A percentile compares a stretch with the other conserved stretches of the same genome.
phyloP scores from a whole-genome alignment of 2,329 filamentous ascomycete species.

The Colletotrichum abscissum region DNA sequence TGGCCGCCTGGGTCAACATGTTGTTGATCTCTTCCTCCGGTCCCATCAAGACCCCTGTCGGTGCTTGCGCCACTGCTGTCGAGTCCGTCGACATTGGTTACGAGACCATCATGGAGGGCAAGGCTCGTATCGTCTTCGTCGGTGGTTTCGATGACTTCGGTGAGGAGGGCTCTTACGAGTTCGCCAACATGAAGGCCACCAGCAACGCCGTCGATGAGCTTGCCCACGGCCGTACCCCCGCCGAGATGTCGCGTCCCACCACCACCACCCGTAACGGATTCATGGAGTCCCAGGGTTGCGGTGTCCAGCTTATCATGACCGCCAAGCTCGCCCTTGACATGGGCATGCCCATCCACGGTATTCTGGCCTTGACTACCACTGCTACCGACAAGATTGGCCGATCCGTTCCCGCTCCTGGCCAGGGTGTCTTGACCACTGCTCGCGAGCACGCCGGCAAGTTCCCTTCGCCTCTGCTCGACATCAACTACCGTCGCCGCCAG shows the following conservation, averaged over 20 bases:
- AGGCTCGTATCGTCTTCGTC: conserved; percentile 96
- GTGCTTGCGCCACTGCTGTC: conserved; percentile 95
- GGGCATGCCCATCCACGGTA: conserved; percentile 97
- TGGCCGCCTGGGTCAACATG: conserved; percentile 99
- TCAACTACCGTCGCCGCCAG: conserved; percentile 96
- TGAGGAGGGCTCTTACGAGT: conserved; percentile 98
- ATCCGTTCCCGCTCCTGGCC: conserved; percentile 94
- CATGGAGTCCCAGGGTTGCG: conserved; percentile 99
- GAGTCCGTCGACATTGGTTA: conserved; percentile 98
- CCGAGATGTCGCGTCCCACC: conserved; percentile 97
- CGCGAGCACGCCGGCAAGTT: conserved; percentile 92
- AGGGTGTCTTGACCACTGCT: conserved; percentile 96
- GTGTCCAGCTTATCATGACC: conserved; percentile 99
- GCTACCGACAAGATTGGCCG: conserved; percentile 99
- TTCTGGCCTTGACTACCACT: conserved; percentile 92
- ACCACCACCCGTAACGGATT: conserved; percentile 98
- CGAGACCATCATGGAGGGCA: conserved; percentile 98
- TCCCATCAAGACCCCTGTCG: conserved; percentile 98
- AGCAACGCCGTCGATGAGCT: conserved; percentile 98
- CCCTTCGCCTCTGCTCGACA: conserved; percentile 94
- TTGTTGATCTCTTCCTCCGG: conserved; percentile 95
- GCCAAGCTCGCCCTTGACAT: conserved; percentile 96
- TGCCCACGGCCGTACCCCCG: conserved; percentile 91
- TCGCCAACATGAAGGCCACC: conserved; percentile 99
- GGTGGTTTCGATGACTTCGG: conserved; percentile 99